phyloP scores from a whole-genome alignment of 2,329 filamentous ascomycete genomes.

The Microcera coccophila region DNA sequence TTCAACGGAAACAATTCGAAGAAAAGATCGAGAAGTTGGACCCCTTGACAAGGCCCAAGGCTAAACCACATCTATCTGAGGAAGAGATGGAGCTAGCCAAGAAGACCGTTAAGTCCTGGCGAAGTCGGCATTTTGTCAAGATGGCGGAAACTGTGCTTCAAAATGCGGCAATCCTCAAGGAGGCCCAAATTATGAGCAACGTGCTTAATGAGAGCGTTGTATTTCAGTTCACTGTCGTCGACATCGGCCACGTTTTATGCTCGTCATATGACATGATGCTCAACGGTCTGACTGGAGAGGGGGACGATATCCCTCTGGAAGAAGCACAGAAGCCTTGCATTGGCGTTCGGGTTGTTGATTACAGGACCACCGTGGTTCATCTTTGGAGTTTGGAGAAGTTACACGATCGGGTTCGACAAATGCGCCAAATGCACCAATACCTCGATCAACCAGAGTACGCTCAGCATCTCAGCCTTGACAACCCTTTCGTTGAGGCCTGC shows the following conservation, averaged over 20 bases:
- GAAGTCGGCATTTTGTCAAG: constrained; percentile 77
- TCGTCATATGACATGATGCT: constrained; percentile 97
- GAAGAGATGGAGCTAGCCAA: constrained; percentile 69
- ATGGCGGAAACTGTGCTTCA: constrained; percentile 93
- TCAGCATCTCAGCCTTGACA: constrained; percentile 86
- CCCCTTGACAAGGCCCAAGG: constrained; percentile 57
- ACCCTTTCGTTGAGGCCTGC: constrained; percentile 86
- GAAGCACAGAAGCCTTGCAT: constrained; percentile 84
- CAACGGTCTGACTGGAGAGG: constrained; percentile 82
- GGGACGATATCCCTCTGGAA: constrained; percentile 76
- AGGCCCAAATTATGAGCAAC: constrained; percentile 97
- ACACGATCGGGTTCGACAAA: constrained; percentile 77
- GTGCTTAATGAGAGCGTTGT: constrained; percentile 89
- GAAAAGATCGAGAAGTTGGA: constrained; percentile 75
- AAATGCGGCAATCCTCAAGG: constrained; percentile 82
- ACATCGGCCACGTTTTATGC: constrained; percentile 79
- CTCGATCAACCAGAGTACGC: constrained; percentile 92
- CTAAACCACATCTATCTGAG: constrained; percentile 63
- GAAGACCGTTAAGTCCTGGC: constrained; percentile 69
- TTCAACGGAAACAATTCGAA: constrained; percentile 81
- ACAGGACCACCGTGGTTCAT: constrained; percentile 78
- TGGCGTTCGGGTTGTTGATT: constrained; percentile 85
- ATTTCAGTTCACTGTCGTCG: constrained; percentile 92
- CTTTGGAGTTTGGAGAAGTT: constrained; percentile 95
- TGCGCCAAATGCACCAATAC: constrained; percentile 97